Evolutionary conservation across 768 basidiomycete genomes (phyloP), one percentile per base, ranked within the genome.

Genomic region (Tricholoma bakamatsutake): DNA sequence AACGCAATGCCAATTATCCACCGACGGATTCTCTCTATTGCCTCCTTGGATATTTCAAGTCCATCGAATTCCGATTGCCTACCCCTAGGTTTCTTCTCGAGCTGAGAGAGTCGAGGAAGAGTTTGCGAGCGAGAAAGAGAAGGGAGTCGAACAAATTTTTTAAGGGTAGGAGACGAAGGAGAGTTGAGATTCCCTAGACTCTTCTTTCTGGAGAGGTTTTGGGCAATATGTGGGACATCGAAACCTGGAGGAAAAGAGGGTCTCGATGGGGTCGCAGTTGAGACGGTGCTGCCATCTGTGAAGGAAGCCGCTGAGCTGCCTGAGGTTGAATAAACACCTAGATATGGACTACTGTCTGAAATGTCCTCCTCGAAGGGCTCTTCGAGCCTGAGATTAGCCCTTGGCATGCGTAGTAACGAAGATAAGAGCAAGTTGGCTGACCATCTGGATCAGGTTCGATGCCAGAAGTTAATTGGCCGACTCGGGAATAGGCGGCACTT

Each of bases 1-100:
- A 90, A 74, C 45, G 78, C 82, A 48, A 91, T 76, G 13, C 84
- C 76, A 54, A 87, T 66, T 1, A 84, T 80, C 90, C 90, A 92
- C 53, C 82, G 69, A 24, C 78, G 75, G 66, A 92, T 74, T 52
- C 72, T 80, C 28, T 62, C 62, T 12, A 82, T 57, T 17, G 77
- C 79, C 28, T 75, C 76, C 2, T 67, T 62, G 17, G 82, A 73
- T 37, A 88, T 75, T 5, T 73, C 66, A 11, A 87, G 71, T 8
- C 73, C 70, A 46, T 73, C 65, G 4, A 74, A 56, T 48, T 77
- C 76, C 8, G 67, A 64, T 42, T 66, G 67, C 33, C 70, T 65
- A 53, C 61, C 66, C 37, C 66, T 64, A 21, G 65, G 62, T 51
- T 60, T 70, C 17, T 62, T 67, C 50, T 67, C 68, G 18, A 65